phyloP scores from a whole-genome alignment of 2,329 filamentous ascomycete species.

The Fusarium sp. region DNA sequence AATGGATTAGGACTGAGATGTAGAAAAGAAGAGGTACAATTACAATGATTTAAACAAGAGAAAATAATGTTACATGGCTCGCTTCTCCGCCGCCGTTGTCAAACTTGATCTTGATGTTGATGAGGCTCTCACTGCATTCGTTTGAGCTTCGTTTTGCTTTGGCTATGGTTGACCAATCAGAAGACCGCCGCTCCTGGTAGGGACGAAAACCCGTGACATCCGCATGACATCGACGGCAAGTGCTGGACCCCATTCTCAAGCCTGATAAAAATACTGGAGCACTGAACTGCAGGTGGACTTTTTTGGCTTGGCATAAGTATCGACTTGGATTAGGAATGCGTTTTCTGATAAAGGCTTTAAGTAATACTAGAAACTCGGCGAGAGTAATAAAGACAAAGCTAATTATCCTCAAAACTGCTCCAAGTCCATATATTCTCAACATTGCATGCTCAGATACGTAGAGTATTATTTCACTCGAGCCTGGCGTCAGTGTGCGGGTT shows the following conservation, averaged over 20 bases:
- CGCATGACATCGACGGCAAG: constrained; percentile 20
- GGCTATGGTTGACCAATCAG: constrained; percentile 20
- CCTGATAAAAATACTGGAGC: neutral
- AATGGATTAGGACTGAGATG: neutral
- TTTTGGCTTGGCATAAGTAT: neutral
- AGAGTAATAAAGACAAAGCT: no score
- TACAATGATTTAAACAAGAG: constrained; percentile 11
- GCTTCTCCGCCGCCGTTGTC: constrained; percentile 6
- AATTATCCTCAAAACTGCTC: no score
- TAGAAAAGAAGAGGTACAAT: constrained; percentile 10
- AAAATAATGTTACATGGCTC: constrained; percentile 39
- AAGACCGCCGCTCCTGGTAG: constrained; percentile 12
- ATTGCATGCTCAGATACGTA: neutral
- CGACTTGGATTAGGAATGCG: no score
- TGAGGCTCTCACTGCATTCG: constrained; percentile 24
- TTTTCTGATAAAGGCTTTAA: no score
- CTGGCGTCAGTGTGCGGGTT: neutral
- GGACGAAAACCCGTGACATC: constrained; percentile 40
- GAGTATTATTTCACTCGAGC: neutral
- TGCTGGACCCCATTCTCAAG: constrained; percentile 3
- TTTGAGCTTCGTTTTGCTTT: constrained; percentile 35
- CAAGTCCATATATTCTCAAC: no score
- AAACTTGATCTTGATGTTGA: constrained; percentile 27
- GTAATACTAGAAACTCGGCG: no score
- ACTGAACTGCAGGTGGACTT: neutral